Base-by-base conservation (phyloP, 2,329 filamentous ascomycete species). In the Beauveria sp. region DNA sequence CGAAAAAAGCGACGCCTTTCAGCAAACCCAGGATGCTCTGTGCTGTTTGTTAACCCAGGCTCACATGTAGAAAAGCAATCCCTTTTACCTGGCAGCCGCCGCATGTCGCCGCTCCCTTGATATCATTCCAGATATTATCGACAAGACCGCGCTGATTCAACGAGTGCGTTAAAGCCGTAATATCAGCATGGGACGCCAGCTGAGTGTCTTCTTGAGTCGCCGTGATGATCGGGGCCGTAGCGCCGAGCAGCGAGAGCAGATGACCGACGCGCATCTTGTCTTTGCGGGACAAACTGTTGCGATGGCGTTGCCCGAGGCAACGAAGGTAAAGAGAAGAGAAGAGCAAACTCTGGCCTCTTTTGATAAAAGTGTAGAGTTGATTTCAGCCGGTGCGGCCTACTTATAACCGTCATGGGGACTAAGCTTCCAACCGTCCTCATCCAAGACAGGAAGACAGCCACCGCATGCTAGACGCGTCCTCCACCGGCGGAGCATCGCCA, bases 1-100 rank as follows among this genome's bases (percentile, higher is more conserved):
- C 79, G 3, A 79, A 65, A 22, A 67, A 66, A 9, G 79, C 75
- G 26, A 80, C 67, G 2, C 73, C 73, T 64, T 82, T 79, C 24
- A 82, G 73, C 8, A 75, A 66, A 20, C 71, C 66, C 7, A 70
- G 26, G 38, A 69, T 63, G n/a, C 51, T 61, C 66, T 70, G n/a
- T 24, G 9, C 6, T 18, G 16, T 38, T 26, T 38, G 54, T 57
- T 22, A 57, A 28, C 26, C 5, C 26, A 38, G 2, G 22, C 6
- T 6, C 14, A 7, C 20, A 20, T 1, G 26, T 22, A 10, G 5
- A 45, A 8, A 38, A 34, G 12, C 50, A 40, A 46, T 16, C 26
- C 20, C 8, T 52, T 63, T 50, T 45, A 72, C 70, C 65, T 70
- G 65, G 53, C 69, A 70, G 38, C 64, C 68, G 12, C 62, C 52